Conservation (phyloP, 768 basidiomycete species). For the Pisolithus sp. region DNA sequence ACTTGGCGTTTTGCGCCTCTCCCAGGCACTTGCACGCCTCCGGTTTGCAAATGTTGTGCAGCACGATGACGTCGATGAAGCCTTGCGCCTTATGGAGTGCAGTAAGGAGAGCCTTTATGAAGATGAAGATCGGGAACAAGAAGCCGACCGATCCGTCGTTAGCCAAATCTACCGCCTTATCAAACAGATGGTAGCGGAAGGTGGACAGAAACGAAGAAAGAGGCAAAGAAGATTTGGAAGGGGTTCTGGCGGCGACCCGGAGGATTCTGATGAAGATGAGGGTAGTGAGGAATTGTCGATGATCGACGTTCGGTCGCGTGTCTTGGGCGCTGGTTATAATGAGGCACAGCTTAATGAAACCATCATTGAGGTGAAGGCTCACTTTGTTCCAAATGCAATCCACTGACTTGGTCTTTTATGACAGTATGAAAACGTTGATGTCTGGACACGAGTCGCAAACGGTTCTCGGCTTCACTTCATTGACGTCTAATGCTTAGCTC, state of each 20-base stretch:
- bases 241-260: slow-evolving; percentile 64
- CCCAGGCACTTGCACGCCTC: slow-evolving; percentile 91
- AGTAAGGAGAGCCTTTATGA: slow-evolving; percentile 89
- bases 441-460: slow-evolving; percentile 79
- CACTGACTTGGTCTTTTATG: slow-evolving; percentile 10
- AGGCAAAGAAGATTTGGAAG: slow-evolving; percentile 53
- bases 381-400: neutral
- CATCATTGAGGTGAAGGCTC: slow-evolving; percentile 58
- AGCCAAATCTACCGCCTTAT: slow-evolving; percentile 89
- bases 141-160: slow-evolving; percentile 69
- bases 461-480: slow-evolving; percentile 76
- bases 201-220: slow-evolving; percentile 34
- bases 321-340: slow-evolving; percentile 83
- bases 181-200: slow-evolving; percentile 68
- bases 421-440: slow-evolving; percentile 83
- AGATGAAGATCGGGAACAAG: slow-evolving; percentile 62
- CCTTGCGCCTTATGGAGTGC: slow-evolving; percentile 92
- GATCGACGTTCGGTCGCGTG: slow-evolving; percentile 81
- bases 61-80: slow-evolving; percentile 90
- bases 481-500: slow-evolving; percentile 13
- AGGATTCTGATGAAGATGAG: slow-evolving; percentile 63
- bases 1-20: slow-evolving; percentile 87
- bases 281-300: slow-evolving; percentile 72
- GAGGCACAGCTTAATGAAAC: slow-evolving; percentile 87
- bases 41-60: slow-evolving; percentile 78